Evolutionary conservation across 495 filamentous ascomycete species (phyloP).

Genomic region (Coniosporium apollinis): DNA sequence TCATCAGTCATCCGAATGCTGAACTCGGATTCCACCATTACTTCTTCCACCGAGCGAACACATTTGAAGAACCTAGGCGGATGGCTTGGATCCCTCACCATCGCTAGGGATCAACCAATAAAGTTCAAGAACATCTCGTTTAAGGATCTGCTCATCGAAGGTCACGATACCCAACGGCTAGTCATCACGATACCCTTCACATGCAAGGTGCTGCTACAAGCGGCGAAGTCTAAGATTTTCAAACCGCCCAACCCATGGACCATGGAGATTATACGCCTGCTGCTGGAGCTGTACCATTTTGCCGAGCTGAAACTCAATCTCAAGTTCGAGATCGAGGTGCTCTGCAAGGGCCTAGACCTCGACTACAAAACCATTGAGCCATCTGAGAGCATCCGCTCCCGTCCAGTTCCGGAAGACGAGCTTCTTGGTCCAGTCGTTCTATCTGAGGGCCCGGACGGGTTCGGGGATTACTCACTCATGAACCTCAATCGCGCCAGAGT

Average conservation of each 20-base stretch:
- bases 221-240: constrained; percentile 72
- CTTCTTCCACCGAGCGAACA: constrained; percentile 59
- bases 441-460: constrained; percentile 56
- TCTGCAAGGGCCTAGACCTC: constrained; percentile 80
- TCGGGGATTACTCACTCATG: constrained; percentile 60
- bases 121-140: constrained; percentile 95
- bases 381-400: constrained; percentile 59
- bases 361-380: constrained; percentile 78
- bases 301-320: constrained; percentile 89
- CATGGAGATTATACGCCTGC: constrained; percentile 76
- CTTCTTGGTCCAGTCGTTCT: constrained; percentile 33
- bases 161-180: constrained; percentile 73
- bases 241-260: constrained; percentile 91
- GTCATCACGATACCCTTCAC: constrained; percentile 89
- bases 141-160: constrained; percentile 85
- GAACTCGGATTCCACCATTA: constrained; percentile 72
- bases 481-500: constrained; percentile 49
- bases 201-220: constrained; percentile 81
- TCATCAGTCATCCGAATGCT: constrained; percentile 67
- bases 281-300: constrained; percentile 82
- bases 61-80: constrained; percentile 81
- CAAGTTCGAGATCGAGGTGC: constrained; percentile 95
- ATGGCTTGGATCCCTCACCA: constrained; percentile 87
- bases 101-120: constrained; percentile 89
- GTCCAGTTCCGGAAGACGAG: constrained; percentile 40